phyloP scores from a whole-genome alignment of 1,284 basidiomycete genomes.

The Earliella scabrosa region DNA sequence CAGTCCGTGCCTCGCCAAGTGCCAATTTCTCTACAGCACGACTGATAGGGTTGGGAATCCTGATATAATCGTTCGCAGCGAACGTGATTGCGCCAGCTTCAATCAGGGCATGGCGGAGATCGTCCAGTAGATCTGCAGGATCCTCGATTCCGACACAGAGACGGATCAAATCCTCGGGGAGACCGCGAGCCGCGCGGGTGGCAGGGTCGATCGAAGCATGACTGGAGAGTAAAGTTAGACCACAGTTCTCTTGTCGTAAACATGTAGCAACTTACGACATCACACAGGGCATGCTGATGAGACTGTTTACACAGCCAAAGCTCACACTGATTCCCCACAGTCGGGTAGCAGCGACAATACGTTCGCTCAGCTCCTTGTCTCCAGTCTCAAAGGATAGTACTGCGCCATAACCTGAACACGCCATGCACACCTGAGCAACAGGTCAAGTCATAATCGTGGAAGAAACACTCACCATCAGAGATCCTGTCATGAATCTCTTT shows the following conservation, averaged over 20 bases:
- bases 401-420: constrained; percentile 76
- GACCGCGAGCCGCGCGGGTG: constrained; percentile 88
- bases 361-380: constrained; percentile 89
- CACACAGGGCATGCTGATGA: constrained; percentile 99
- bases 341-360: constrained; percentile 90
- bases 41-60: constrained; percentile 53
- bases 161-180: constrained; percentile 97
- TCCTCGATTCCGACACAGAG: constrained; percentile 99
- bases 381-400: constrained; percentile 96
- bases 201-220: constrained; percentile 98
- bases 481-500: constrained; percentile 89
- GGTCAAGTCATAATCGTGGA: not conserved
- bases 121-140: constrained; percentile 89
- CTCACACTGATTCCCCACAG: constrained; percentile 98
- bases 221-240: constrained; percentile 43
- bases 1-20: constrained; percentile 37
- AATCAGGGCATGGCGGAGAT: constrained; percentile 91
- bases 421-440: too few relatives aligned
- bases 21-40: constrained; percentile 73
- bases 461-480: constrained; percentile 64
- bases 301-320: constrained; percentile 97
- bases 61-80: constrained; percentile 51
- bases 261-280: constrained; percentile 83
- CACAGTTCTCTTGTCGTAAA: not conserved
- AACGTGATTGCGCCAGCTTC: constrained; percentile 86